phyloP scores from a whole-genome alignment of 106 monocot species.

The Apostasia shenzhenica region DNA sequence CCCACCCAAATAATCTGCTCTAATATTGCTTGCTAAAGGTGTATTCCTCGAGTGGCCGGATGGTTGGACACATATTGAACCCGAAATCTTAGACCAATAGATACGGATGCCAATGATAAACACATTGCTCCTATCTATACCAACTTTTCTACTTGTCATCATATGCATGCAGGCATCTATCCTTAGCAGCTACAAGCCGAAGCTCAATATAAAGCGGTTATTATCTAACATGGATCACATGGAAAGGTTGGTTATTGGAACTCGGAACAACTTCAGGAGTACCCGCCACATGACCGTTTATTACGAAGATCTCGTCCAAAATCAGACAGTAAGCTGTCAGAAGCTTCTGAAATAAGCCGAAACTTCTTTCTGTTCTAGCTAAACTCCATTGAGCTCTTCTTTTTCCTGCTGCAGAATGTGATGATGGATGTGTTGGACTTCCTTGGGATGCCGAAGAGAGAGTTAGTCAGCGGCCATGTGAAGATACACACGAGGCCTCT shows the following conservation, averaged over 20 bases:
- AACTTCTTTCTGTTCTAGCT: too few species aligned
- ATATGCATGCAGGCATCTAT: constrained; percentile 38
- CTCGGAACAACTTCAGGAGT: constrained; percentile 36
- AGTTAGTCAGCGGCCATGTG: constrained; percentile 40
- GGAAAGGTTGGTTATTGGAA: constrained; percentile 23
- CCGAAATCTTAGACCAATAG: too few species aligned
- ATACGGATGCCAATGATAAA: too few species aligned
- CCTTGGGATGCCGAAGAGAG: constrained; percentile 27
- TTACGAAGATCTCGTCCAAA: constrained; percentile 55
- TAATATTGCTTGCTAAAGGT: too few species aligned
- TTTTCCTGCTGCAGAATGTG: constrained; percentile 16
- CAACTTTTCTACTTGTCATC: background rate
- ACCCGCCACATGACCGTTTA: constrained; percentile 48
- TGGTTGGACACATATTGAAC: too few species aligned
- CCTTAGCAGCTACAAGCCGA: constrained; percentile 44
- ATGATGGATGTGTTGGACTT: constrained; percentile 44
- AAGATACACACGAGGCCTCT: constrained; percentile 52
- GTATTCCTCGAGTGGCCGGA: too few species aligned
- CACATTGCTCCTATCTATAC: background rate
- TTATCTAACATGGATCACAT: constrained; percentile 26
- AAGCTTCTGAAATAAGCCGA: background rate
- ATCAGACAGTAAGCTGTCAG: constrained; percentile 18
- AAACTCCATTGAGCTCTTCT: background rate
- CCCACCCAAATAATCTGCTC: too few species aligned
- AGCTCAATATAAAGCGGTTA: constrained; percentile 20